Conservation (phyloP, 2,329 filamentous ascomycete genomes). For the Pyrenochaeta sp. region DNA sequence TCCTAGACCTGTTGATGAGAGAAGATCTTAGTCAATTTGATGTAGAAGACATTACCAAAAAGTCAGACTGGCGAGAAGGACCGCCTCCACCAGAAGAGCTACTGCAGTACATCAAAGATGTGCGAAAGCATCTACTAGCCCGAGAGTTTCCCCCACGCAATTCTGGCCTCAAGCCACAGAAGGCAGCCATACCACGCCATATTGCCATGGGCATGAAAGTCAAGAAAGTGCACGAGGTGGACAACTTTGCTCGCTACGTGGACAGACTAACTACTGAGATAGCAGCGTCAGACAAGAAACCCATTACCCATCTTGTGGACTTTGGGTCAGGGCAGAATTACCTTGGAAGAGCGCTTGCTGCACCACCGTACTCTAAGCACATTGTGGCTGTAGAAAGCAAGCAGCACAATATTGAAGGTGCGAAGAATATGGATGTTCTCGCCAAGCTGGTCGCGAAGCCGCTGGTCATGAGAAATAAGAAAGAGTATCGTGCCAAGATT, state of each 20-base stretch:
- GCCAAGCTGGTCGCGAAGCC: constrained; percentile 79
- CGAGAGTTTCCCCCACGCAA: constrained; percentile 63
- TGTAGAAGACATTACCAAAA: constrained; percentile 5
- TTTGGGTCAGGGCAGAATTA: constrained; percentile 98
- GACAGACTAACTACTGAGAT: constrained; percentile 70
- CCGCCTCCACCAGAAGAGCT: constrained; percentile 64
- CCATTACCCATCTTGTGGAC: constrained; percentile 87
- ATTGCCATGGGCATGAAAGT: constrained; percentile 91
- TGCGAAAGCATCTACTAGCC: constrained; percentile 73
- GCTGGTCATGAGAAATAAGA: constrained; percentile 82
- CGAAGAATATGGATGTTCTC: constrained; percentile 82
- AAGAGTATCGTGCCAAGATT: constrained; percentile 68
- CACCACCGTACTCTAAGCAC: constrained; percentile 82
- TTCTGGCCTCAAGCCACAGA: constrained; percentile 43
- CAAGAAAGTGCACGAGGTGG: constrained; percentile 95
- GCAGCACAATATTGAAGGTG: constrained; percentile 85
- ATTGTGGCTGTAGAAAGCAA: constrained; percentile 91
- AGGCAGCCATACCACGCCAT: constrained; percentile 70
- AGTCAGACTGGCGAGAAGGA: constrained; percentile 53
- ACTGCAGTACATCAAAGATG: constrained; percentile 73
- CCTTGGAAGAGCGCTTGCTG: constrained; percentile 85
- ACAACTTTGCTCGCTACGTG: constrained; percentile 87
- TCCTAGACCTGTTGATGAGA: constrained; percentile 82
- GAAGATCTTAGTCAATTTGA: constrained; percentile 68
- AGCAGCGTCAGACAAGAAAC: constrained; percentile 34